A percentile compares a stretch with the other conserved stretches of the same genome.
These are phyloP conservation scores for Trichoderma atroviride DNA, from an alignment of 2,329 filamentous ascomycete genomes.

Conservation along the genomic window DNA sequence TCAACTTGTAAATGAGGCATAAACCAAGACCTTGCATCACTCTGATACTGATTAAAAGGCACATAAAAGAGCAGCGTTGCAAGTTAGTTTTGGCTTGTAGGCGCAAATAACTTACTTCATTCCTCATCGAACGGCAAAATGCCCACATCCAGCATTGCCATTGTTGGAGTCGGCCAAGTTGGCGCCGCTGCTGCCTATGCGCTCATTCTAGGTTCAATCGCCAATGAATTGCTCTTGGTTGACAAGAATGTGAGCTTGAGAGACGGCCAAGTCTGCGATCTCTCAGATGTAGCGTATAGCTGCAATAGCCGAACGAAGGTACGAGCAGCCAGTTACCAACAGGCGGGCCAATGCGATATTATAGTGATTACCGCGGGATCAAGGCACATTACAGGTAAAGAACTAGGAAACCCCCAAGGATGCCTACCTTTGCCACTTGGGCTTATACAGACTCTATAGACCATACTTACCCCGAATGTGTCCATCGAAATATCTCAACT, in stretches of 20 bases:
- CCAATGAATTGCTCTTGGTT: slow-evolving; percentile 55
- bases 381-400: slow-evolving; percentile 45
- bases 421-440: no score
- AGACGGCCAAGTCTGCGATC: slow-evolving; percentile 55
- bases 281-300: slow-evolving; percentile 53
- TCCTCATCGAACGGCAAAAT: neutral
- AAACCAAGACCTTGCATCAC: neutral
- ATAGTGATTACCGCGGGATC: slow-evolving; percentile 58
- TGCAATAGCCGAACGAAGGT: slow-evolving; percentile 47
- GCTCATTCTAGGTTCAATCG: slow-evolving; percentile 52
- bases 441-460: neutral
- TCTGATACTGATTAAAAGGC: neutral
- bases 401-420: neutral
- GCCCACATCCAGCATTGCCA: neutral
- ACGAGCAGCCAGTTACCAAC: slow-evolving; percentile 47
- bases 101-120: neutral
- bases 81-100: neutral
- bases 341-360: slow-evolving; percentile 57
- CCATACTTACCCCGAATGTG: slow-evolving; percentile 24
- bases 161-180: slow-evolving; percentile 40
- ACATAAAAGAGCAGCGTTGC: neutral
- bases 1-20: neutral
- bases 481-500: slow-evolving; percentile 51
- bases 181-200: slow-evolving; percentile 55
- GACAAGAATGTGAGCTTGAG: slow-evolving; percentile 51